Conservation (phyloP, 257 asterid species). For the Cinchona pubescens region DNA sequence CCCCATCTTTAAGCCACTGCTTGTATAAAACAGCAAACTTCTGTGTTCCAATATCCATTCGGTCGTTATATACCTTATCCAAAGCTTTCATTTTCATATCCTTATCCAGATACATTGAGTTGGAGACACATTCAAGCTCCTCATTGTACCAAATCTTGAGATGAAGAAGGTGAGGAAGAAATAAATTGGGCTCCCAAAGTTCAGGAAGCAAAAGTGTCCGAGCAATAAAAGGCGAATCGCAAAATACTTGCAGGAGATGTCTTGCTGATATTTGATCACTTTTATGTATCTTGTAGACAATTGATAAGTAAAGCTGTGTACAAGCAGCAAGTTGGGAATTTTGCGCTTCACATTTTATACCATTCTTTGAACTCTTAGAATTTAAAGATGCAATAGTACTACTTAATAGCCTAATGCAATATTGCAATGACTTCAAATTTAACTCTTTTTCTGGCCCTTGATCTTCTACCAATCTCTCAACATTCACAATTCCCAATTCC, state of each 20-base stretch:
- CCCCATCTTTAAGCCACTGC: slow-evolving; percentile 77
- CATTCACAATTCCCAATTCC: slow-evolving; percentile 48
- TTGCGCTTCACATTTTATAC: slow-evolving; percentile 25
- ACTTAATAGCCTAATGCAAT: slow-evolving; percentile 47
- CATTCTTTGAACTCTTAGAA: slow-evolving; percentile 18
- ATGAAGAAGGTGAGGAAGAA: slow-evolving; percentile 86
- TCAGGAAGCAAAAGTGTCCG: slow-evolving; percentile 71
- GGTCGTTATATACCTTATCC: slow-evolving; percentile 45
- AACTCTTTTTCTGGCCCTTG: slow-evolving; percentile 31
- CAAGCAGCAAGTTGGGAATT: slow-evolving; percentile 55
- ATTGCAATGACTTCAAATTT: slow-evolving; percentile 41
- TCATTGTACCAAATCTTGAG: slow-evolving; percentile 68
- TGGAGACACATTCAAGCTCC: slow-evolving; percentile 45
- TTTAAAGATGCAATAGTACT: slow-evolving; percentile 41
- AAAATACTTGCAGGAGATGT: slow-evolving; percentile 56
- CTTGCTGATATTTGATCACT: slow-evolving; percentile 58
- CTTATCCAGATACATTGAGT: slow-evolving; percentile 28
- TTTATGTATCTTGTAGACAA: slow-evolving; percentile 53
- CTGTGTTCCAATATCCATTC: slow-evolving; percentile 61
- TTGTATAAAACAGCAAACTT: slow-evolving; percentile 63
- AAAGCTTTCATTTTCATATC: slow-evolving; percentile 41
- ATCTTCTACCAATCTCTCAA: slow-evolving; percentile 49
- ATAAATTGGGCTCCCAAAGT: slow-evolving; percentile 78
- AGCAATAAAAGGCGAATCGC: slow-evolving; percentile 57
- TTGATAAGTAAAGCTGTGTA: slow-evolving; percentile 62